Evolutionary conservation across 148 eudicot species (phyloP), one percentile per base, ranked within the genome.

Genomic region (Rhododendron vialii): DNA sequence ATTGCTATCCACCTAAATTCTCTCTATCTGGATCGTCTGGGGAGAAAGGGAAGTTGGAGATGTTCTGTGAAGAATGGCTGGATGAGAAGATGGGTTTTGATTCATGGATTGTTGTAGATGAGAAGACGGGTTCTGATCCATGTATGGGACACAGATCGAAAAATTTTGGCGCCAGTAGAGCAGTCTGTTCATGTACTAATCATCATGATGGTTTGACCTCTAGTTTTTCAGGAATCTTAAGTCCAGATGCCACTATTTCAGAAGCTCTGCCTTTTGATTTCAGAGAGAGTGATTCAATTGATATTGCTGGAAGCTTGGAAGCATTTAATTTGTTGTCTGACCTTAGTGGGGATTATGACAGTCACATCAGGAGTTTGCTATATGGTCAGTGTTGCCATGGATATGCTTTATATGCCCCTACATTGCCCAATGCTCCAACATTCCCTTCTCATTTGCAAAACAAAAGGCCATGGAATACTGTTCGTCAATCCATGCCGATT

Each of bases 321-420:
- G 63, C 73, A 48, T 81, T 84, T 63, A 85, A 92, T 80, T 91
- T 91, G 48, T 88, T 88, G 28, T 82, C 73, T 18, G 84, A 61
- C 74, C 84, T 82, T 61, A 38, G 33, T 61, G 84, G 84, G 51
- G 84, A 82, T 38, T 82, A 82, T 82, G 84, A 82, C 48, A 38
- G 84, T 36, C 84, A 82, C 74, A 38, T 82, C 36, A 84, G 92
- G 50, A 82, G 74, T 22, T 82, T 82, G 84, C 84, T 82, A 38
- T 38, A 82, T 82, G 92, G 92, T 74, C 94, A 86, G 77, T 78
- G 89, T 71, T 89, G 91, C 88, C 87, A 89, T 86, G 89, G 87
- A 18, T 82, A 74, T 82, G 67, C 84, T 82, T 86, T 74, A 30
- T 80, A 74, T 38, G 83, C 86, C 48, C 83, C 89, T 81, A 24